Evolutionary conservation across 2,329 filamentous ascomycete genomes (phyloP).

Genomic region (Xylariales sp.): DNA sequence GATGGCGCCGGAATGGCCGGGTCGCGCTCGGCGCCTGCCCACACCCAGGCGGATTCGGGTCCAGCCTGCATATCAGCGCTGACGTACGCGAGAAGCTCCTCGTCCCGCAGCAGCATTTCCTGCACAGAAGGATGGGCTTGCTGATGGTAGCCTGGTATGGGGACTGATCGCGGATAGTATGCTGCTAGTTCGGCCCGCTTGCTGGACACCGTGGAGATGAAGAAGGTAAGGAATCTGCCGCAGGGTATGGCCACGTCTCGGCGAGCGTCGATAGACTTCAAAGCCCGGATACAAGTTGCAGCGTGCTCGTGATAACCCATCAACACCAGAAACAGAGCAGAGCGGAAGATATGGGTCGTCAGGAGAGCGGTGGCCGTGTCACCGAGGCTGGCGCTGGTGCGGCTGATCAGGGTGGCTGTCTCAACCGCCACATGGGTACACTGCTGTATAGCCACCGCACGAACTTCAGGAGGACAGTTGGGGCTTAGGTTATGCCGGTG

Average conservation of each 20-base stretch:
- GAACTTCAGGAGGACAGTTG: constrained; percentile 58
- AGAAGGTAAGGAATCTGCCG: constrained; percentile 78
- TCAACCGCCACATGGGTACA: constrained; percentile 73
- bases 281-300: constrained; percentile 66
- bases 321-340: constrained; percentile 73
- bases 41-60: constrained; percentile 78
- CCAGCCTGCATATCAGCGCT: constrained; percentile 82
- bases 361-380: constrained; percentile 70
- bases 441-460: constrained; percentile 69
- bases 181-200: constrained; percentile 44
- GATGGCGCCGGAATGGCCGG: constrained; percentile 19
- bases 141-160: constrained; percentile 16
- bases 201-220: constrained; percentile 61
- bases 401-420: constrained; percentile 70
- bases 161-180: constrained; percentile 20
- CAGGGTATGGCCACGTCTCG: constrained; percentile 73
- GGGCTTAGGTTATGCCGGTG: constrained; percentile 86
- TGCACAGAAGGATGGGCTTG: constrained; percentile 20
- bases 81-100: constrained; percentile 83
- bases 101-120: constrained; percentile 55
- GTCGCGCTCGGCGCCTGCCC: constrained; percentile 59
- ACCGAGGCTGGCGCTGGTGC: constrained; percentile 56
- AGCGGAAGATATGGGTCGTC: constrained; percentile 83
- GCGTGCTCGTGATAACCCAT: constrained; percentile 70
- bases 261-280: constrained; percentile 64